Evolutionary conservation across 2,329 filamentous ascomycete species (phyloP).

Genomic region (Aaosphaeria arxii): DNA sequence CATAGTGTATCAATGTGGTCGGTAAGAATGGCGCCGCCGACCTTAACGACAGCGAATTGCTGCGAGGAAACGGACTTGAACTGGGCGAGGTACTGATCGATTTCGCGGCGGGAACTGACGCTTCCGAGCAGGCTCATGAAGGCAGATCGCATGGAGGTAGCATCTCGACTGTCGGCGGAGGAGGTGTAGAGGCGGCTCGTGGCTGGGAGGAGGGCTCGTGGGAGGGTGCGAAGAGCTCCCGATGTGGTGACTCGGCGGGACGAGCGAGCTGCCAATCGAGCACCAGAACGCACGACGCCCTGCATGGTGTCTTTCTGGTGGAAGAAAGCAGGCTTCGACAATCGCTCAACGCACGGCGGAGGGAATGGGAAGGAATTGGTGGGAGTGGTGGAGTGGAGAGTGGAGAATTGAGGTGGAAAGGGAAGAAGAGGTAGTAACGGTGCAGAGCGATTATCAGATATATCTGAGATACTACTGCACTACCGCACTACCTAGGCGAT

Average conservation of each 20-base stretch:
- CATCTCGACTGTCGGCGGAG: constrained; percentile 29
- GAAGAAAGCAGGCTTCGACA: constrained; percentile 15
- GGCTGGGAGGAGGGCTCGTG: constrained; percentile 30
- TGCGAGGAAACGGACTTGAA: constrained; percentile 96
- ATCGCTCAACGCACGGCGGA: constrained; percentile 13
- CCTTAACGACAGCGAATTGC: constrained; percentile 98
- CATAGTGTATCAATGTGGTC: constrained; percentile 92
- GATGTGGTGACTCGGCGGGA: constrained; percentile 31
- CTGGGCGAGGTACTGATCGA: constrained; percentile 95
- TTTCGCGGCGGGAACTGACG: constrained; percentile 93
- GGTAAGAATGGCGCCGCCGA: constrained; percentile 91
- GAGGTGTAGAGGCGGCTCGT: constrained; percentile 31
- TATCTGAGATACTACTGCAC: too few species aligned
- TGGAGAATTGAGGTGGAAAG: constrained; percentile 1
- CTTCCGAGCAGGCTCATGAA: constrained; percentile 91
- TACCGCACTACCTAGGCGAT: too few species aligned
- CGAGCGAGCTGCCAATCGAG: constrained; percentile 34
- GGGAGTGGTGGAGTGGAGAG: constrained; percentile 5
- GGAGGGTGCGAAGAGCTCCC: constrained; percentile 21
- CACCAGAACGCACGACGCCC: constrained; percentile 36
- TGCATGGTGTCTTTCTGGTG: constrained; percentile 33
- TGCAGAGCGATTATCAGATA: too few species aligned
- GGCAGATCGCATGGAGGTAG: constrained; percentile 54
- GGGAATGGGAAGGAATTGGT: constrained; percentile 19
- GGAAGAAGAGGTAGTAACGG: too few species aligned